Conservation (phyloP, 306 rosid species). For the Vigna radiata region DNA sequence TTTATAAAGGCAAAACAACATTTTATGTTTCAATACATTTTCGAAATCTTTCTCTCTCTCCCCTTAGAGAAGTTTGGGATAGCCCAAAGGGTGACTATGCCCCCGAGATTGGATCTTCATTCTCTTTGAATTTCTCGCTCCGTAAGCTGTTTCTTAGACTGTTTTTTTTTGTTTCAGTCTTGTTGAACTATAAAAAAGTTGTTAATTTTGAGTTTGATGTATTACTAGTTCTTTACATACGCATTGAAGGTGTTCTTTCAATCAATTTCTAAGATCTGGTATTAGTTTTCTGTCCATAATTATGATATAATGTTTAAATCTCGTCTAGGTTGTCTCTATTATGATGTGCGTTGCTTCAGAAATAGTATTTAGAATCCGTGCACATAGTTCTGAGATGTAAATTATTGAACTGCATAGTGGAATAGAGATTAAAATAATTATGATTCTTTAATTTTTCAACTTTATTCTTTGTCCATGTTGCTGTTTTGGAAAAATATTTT, state of each 20-base stretch:
- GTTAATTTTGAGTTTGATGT: background rate
- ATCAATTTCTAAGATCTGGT: background rate
- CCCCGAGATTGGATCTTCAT: slow-evolving; percentile 42
- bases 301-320: background rate
- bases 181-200: background rate
- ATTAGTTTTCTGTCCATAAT: background rate
- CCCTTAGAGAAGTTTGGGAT: background rate
- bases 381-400: background rate
- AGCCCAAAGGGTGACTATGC: background rate
- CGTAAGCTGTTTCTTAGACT: slow-evolving; percentile 41
- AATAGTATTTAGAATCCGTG: background rate
- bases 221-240: background rate
- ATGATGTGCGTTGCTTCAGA: background rate
- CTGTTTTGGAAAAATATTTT: background rate
- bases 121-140: slow-evolving; percentile 30
- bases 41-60: background rate
- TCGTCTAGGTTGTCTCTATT: slow-evolving; percentile 14
- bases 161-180: background rate
- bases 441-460: background rate
- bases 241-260: background rate
- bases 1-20: background rate
- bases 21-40: background rate
- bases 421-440: background rate
- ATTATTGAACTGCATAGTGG: background rate
- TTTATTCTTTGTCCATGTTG: background rate